Base-by-base conservation (phyloP, 371 early-diverging fungal species). In the Mucor lusitanicus region DNA sequence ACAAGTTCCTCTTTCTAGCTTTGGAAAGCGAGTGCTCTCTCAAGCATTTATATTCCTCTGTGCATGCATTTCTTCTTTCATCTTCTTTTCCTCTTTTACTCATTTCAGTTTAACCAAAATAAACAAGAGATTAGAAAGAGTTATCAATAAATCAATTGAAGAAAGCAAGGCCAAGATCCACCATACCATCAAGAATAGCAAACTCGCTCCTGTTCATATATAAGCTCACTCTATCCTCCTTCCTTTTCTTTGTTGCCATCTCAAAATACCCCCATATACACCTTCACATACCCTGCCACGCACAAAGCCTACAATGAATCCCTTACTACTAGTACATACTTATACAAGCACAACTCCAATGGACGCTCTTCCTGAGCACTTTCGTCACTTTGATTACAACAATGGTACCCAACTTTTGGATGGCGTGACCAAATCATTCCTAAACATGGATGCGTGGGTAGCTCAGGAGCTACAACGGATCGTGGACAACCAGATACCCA, bases 401-500 rank as follows among this genome's bases (percentile, higher is more conserved):
- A 27, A 11, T 53, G 27, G 53, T 6, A 21, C 53, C 27, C 53
- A 53, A 53, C 57, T 63, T 23, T 25, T 64, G 21, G 64, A 64
- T 28, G 44, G 28, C 13, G 40, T 44, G 19, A 57, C 46, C 19
- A 64, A 57, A 3, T 64, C 46, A 30, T 39, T 32, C 30, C n/a
- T 64, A 6, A 37, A 32, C n/a, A 21, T 44, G 30, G 44, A 64
- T 19, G 33, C 11, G 11, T 57, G 64, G 64, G 42, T 64, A 40
- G 64, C 64, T 7, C 40, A 40, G 30, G 64, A 64, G 33, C 58
- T 64, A 21, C n/a, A 64, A 6, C 40, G 64, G 7, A 28, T 64
- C n/a, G 15, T 5, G 19, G 21, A 42, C 25, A 44, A 64, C 28
- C 27, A 42, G 11, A 4, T 42, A 9, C 64, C 64, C 4, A 35